Base-by-base conservation (phyloP, 2,329 filamentous ascomycete genomes). In the Aspergillus caelatus region DNA sequence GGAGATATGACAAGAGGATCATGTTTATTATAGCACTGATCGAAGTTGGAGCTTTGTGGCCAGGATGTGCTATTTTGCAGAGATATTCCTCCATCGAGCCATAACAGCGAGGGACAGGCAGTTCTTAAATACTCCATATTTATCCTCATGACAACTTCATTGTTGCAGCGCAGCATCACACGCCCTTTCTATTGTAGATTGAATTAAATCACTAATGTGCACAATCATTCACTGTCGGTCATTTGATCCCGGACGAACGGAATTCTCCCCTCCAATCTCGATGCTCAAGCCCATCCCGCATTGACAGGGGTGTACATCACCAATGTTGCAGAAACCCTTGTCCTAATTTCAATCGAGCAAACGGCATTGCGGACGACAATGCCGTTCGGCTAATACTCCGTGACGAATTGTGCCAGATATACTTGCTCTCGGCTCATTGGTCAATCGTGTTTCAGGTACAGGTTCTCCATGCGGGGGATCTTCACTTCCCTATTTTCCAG, bases 201-300 rank as follows among this genome's bases (percentile, higher is more conserved):
- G 12, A 12, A 12, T 16, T 16, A 14, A 14, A 3, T 36, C 1
- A 6, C 4, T 16, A 7, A 5, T 36, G 6, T 9, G 16, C 8
- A n/a, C 7, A 3, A 0, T 19, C 6, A 57, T 10, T 41, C 12
- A 28, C n/a, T 8, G 26, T 23, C 12, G 43, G 43, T 43, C 12
- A 50, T 50, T 21, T 7, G 45, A 23, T 34, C 23, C 11, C 30
- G 45, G 46, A 21, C 45, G 43, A 52, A 34, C 21, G 26, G 41
- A 50, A 23, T 32, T 58, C 5, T 50, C 41, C 3, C 41, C 19
- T 45, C 43, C 26, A 48, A 48, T 28, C 45, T 34, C 39, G n/a
- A 58, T n/a, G n/a, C 26, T 28, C 30, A 16, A 32, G 14, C 50
- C n/a, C n/a, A 16, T 46, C 57, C 57, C 57, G 57, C 57, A 50